A percentile compares a stretch with the other conserved stretches of the same genome.
These are phyloP conservation scores for Penicillium macrosclerotiorum DNA, from an alignment of 495 filamentous ascomycete genomes.

Conservation along the genomic window DNA sequence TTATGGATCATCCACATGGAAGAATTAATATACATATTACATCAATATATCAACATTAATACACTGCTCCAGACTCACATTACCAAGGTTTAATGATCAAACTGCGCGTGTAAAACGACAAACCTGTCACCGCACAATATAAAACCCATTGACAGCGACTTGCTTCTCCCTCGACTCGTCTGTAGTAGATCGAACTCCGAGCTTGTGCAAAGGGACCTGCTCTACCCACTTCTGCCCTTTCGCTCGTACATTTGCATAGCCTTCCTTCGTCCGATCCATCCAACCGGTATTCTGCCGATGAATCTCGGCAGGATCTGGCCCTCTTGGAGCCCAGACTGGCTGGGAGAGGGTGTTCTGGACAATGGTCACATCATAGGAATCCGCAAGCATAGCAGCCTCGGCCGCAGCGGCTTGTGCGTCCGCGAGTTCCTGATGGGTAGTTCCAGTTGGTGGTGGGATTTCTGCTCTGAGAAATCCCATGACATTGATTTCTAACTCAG, in stretches of 20 bases:
- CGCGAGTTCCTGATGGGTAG: constrained; percentile 26
- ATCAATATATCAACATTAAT: not conserved
- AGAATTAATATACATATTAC: constrained; percentile 8
- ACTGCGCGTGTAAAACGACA: not conserved
- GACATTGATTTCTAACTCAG: constrained; percentile 47
- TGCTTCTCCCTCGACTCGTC: constrained; percentile 47
- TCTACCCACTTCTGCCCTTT: constrained; percentile 51
- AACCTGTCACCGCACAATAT: constrained; percentile 30
- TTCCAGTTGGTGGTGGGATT: constrained; percentile 23
- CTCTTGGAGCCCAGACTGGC: constrained; percentile 51
- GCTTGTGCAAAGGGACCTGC: constrained; percentile 51
- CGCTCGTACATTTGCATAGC: constrained; percentile 35
- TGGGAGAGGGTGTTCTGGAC: constrained; percentile 52
- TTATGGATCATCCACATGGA: not conserved
- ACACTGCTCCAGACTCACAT: not conserved
- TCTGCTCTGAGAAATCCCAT: constrained; percentile 48
- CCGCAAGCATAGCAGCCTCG: constrained; percentile 39
- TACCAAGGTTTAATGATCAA: not conserved
- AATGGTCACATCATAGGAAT: constrained; percentile 48
- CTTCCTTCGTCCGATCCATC: constrained; percentile 32
- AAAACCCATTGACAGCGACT: constrained; percentile 38
- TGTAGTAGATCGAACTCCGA: constrained; percentile 53
- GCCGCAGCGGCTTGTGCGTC: constrained; percentile 28
- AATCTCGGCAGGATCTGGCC: constrained; percentile 5
- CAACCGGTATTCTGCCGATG: constrained; percentile 25